Conservation (phyloP, 371 early-diverging fungal species). For the Lichtheimia hyalospora region DNA sequence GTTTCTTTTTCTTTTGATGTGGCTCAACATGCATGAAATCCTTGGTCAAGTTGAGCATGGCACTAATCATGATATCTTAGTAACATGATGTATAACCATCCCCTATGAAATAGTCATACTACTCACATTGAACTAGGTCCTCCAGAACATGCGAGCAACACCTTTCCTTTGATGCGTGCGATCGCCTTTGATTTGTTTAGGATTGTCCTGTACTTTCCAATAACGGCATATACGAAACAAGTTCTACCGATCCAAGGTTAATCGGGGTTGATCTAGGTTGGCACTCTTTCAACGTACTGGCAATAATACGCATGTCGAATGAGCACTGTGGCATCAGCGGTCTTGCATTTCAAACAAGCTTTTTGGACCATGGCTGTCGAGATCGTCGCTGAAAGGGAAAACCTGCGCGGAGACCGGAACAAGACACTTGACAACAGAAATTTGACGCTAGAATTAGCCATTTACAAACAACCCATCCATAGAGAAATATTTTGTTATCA, state of each 20-base stretch:
- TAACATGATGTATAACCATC: neutral
- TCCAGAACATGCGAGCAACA: constrained; percentile 85
- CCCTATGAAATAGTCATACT: neutral
- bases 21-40: constrained; percentile 56
- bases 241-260: constrained; percentile 23
- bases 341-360: constrained; percentile 80
- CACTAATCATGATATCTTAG: constrained; percentile 21
- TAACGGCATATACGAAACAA: constrained; percentile 66
- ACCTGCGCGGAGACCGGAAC: no score
- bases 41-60: constrained; percentile 59
- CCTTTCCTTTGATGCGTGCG: constrained; percentile 45
- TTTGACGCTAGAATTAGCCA: no score
- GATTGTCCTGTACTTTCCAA: constrained; percentile 69
- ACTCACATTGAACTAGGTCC: constrained; percentile 78
- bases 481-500: no score
- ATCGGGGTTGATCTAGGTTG: neutral
- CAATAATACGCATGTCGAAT: constrained; percentile 79
- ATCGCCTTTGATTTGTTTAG: constrained; percentile 45
- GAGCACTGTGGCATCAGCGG: constrained; percentile 55
- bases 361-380: constrained; percentile 1
- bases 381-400: no score
- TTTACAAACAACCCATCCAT: no score
- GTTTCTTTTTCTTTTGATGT: constrained; percentile 52
- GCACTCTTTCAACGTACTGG: constrained; percentile 46
- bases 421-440: no score